Conservation (phyloP, 352 stramenopile genomes). For the Globisporangium paroecandrum region DNA sequence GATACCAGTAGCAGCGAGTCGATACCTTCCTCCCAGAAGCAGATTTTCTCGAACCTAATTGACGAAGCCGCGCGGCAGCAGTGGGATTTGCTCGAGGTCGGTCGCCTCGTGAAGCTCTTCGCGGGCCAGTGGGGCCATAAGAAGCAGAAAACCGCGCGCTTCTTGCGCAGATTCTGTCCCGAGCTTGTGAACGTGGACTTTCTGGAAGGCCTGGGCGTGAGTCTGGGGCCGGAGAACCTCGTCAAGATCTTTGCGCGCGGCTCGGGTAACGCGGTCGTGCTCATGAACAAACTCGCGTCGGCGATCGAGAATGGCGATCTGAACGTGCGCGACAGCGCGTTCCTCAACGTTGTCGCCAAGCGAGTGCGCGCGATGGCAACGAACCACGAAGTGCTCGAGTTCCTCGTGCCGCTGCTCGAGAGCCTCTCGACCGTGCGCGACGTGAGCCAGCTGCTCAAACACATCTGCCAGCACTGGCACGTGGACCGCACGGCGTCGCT, state of each 20-base stretch:
- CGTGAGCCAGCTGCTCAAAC: conserved; percentile 55
- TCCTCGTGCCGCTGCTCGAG: conserved; percentile 65
- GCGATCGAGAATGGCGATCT: conserved; percentile 72
- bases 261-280: conserved; percentile 46
- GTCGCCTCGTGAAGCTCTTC: conserved; percentile 79
- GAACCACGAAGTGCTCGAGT: conserved; percentile 62
- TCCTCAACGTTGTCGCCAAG: conserved; percentile 29
- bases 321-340: conserved; percentile 41
- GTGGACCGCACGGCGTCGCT: conserved; percentile 47
- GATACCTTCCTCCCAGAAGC: conserved; percentile 20
- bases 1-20: neutral
- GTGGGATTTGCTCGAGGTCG: conserved; percentile 80
- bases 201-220: conserved; percentile 68
- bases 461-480: conserved; percentile 65
- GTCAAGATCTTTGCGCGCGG: conserved; percentile 68
- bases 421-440: conserved; percentile 72
- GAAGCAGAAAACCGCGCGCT: conserved; percentile 52
- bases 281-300: conserved; percentile 74
- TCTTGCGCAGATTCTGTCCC: conserved; percentile 56
- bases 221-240: conserved; percentile 49
- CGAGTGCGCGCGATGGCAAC: conserved; percentile 31
- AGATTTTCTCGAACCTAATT: conserved; percentile 73
- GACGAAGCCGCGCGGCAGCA: conserved; percentile 67
- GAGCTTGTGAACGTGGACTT: conserved; percentile 87
- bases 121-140: conserved; percentile 52